phyloP scores from a whole-genome alignment of 495 filamentous ascomycete genomes.

The Tricharina praecox region DNA sequence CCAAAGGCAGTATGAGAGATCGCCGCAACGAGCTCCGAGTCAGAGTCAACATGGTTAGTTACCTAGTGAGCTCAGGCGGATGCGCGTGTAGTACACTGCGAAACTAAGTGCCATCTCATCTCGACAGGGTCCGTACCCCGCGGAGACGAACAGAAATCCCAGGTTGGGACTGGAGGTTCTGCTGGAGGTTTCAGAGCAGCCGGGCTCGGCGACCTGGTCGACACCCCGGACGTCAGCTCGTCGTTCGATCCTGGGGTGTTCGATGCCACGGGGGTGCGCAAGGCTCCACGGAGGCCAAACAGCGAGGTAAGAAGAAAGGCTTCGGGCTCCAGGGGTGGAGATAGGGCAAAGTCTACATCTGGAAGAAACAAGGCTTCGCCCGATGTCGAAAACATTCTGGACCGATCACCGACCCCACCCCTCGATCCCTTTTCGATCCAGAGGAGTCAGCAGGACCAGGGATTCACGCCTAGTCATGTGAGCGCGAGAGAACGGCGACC shows the following conservation, averaged over 20 bases:
- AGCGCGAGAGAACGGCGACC: not conserved
- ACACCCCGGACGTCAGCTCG: conserved; percentile 15
- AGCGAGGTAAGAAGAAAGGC: too few relatives aligned
- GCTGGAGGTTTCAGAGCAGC: conserved; percentile 18
- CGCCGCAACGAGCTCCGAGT: too few relatives aligned
- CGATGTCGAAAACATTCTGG: conserved; percentile 11
- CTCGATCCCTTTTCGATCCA: not conserved
- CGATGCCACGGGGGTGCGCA: too few relatives aligned
- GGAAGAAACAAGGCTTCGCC: not conserved
- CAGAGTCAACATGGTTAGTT: not conserved
- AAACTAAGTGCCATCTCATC: too few relatives aligned
- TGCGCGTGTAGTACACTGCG: too few relatives aligned
- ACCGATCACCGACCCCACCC: conserved; percentile 15
- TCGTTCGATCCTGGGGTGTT: conserved; percentile 20
- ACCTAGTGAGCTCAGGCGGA: too few relatives aligned
- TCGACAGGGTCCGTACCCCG: not conserved
- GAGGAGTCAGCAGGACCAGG: not conserved
- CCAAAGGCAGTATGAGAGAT: not conserved
- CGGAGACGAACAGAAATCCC: too few relatives aligned
- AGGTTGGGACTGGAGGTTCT: too few relatives aligned
- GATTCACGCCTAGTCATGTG: too few relatives aligned
- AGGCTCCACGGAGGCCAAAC: too few relatives aligned
- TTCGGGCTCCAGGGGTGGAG: too few relatives aligned
- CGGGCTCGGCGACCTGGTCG: conserved; percentile 21
- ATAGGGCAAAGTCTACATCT: too few relatives aligned